phyloP scores from a whole-genome alignment of 306 rosid genomes.

The Mucuna pruriens region DNA sequence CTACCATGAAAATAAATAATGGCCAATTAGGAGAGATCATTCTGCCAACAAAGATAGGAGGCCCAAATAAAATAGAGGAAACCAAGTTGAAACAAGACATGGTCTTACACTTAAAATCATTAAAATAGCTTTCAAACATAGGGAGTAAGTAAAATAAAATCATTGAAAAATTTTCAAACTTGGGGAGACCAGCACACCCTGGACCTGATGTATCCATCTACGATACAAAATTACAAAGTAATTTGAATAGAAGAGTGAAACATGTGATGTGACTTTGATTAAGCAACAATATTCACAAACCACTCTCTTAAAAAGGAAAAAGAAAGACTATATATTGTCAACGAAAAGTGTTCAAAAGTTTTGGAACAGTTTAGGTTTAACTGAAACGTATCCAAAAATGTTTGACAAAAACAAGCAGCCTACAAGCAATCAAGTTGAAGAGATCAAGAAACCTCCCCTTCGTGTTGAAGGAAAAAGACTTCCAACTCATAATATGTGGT shows the following conservation, averaged over 20 bases:
- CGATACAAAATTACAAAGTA: conserved; percentile 6
- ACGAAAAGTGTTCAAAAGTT: neutral
- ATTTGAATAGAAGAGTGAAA: neutral
- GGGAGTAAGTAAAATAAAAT: conserved; percentile 8
- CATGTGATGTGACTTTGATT: neutral
- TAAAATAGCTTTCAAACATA: neutral
- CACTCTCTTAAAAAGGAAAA: neutral
- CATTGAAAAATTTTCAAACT: neutral
- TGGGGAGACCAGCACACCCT: neutral
- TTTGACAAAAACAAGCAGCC: neutral
- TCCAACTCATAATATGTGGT: neutral
- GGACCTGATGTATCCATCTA: neutral
- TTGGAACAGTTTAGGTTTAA: conserved; percentile 12
- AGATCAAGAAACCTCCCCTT: neutral
- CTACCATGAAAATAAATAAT: neutral
- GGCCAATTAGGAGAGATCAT: neutral
- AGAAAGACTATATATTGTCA: neutral
- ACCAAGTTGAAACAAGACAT: neutral
- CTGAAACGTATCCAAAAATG: neutral
- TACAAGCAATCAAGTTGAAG: conserved; percentile 24
- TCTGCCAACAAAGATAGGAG: neutral
- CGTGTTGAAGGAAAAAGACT: neutral
- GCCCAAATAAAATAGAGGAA: neutral
- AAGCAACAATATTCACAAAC: conserved; percentile 14
- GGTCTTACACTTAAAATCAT: conserved; percentile 7